Evolutionary conservation across 2,329 filamentous ascomycete genomes (phyloP).

Genomic region (Bipolaris gigantea): DNA sequence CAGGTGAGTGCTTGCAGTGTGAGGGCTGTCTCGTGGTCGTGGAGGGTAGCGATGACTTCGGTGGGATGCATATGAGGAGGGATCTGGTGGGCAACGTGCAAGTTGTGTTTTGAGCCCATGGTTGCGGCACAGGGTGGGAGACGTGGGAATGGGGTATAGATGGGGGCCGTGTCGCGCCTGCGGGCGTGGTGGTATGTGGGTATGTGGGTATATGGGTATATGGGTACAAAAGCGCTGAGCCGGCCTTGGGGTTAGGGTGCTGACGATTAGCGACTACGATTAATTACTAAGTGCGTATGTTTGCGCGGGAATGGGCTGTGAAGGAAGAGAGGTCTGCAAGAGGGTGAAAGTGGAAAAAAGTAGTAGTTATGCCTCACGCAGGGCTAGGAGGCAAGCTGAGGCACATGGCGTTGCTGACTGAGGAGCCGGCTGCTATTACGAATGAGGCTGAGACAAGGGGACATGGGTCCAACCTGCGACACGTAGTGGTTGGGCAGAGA

Average conservation of each 20-base stretch:
- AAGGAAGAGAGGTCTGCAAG: not conserved
- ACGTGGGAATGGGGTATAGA: not conserved
- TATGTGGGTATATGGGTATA: not conserved
- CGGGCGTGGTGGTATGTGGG: not conserved
- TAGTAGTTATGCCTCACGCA: not conserved
- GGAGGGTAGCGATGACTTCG: slow-evolving; percentile 35
- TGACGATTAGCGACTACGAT: slow-evolving; percentile 10
- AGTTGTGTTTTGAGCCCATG: slow-evolving; percentile 37
- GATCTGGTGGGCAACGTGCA: slow-evolving; percentile 37
- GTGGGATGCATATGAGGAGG: slow-evolving; percentile 30
- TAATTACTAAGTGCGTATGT: slow-evolving; percentile 1
- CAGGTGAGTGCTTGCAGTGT: slow-evolving; percentile 40
- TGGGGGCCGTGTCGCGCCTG: not conserved
- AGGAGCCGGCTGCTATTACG: slow-evolving; percentile 4
- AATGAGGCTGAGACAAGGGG: slow-evolving; percentile 7
- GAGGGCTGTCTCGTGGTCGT: slow-evolving; percentile 41
- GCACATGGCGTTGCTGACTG: slow-evolving; percentile 15
- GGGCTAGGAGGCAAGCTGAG: slow-evolving; percentile 7
- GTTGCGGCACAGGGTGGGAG: too few relatives aligned
- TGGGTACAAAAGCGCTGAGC: not conserved
- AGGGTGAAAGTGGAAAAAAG: not conserved
- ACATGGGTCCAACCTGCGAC: slow-evolving; percentile 6
- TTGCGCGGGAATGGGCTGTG: not conserved
- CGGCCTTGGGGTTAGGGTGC: not conserved
- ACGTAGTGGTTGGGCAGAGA: not conserved